Evolutionary conservation across 2,329 filamentous ascomycete genomes (phyloP).

Genomic region (Xylariaceae sp.): DNA sequence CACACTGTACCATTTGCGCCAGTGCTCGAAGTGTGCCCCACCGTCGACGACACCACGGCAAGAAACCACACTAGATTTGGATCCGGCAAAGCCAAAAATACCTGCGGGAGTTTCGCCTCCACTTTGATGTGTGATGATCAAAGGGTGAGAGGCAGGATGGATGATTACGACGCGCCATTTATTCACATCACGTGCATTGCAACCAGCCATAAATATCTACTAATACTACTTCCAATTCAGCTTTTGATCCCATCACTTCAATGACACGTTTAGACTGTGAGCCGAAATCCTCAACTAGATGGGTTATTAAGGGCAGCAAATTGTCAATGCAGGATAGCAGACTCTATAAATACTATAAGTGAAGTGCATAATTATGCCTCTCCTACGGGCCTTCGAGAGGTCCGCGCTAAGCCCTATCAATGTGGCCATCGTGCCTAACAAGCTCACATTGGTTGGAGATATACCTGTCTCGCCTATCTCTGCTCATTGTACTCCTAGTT

Average conservation of each 20-base stretch:
- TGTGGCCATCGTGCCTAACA: no score
- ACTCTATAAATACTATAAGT: no score
- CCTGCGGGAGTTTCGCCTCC: slow-evolving; percentile 8
- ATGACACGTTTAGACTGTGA: no score
- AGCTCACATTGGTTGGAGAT: neutral
- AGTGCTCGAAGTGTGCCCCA: slow-evolving; percentile 27
- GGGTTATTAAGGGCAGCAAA: no score
- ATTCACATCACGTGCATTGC: slow-evolving; percentile 30
- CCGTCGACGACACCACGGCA: slow-evolving; percentile 31
- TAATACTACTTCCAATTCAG: neutral
- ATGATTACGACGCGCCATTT: slow-evolving; percentile 27
- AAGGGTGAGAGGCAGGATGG: slow-evolving; percentile 1
- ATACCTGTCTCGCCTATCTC: no score
- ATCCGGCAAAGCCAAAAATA: slow-evolving; percentile 32
- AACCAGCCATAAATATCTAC: slow-evolving; percentile 11
- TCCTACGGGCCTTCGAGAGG: slow-evolving; percentile 1
- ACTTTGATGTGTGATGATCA: no score
- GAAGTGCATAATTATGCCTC: no score
- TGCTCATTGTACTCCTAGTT: no score
- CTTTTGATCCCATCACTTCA: no score
- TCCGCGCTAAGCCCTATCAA: slow-evolving; percentile 37
- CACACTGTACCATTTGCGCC: slow-evolving; percentile 29
- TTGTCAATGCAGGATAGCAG: no score
- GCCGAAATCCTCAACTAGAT: no score
- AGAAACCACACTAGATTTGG: slow-evolving; percentile 29